Base-by-base conservation (phyloP, 2,329 filamentous ascomycete species). In the Alternaria metachromatica region DNA sequence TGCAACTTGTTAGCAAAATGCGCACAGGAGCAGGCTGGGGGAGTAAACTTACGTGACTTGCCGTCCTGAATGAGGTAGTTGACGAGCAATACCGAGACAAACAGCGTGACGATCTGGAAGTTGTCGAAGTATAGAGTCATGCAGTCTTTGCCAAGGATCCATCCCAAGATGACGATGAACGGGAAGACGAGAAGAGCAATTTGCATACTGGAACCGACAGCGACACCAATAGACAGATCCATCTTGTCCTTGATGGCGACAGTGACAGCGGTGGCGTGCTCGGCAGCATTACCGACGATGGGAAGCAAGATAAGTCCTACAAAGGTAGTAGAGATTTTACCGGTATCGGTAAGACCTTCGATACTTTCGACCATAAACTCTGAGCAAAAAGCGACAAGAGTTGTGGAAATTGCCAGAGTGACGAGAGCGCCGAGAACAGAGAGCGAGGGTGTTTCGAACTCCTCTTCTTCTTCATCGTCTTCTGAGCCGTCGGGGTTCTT, bases 111-210 rank as follows among this genome's bases (percentile, higher is more conserved):
- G 13, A 97, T 90, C 81, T 97, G 93, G 84, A 97, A 97, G 1
- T 89, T 89, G 75, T 96, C 93, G 77, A 97, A 96, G 78, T 90
- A 90, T 6, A 97, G 86, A 20, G 89, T 92, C 92, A 91, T 89
- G 41, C 84, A 81, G 54, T 87, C 82, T 18, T 87, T 83, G 57
- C 86, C 86, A 56, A 87, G 83, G 60, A 85, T 85, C 88, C 88
- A 90, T 58, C 87, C 87, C 56, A 90, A 82, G 44, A 90, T 82
- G 21, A 90, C 85, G 69, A 87, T 83, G 45, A 90, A 75, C 2
- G 88, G 88, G 58, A 89, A 80, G 30, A 90, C 87, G 28, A 90
- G 80, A 21, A 90, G 80, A 0, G 88, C 88, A 70, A 90, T 90
- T 74, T 90, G 88, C 84, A 90, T 88, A 68, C 85, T 87, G 1